Base-by-base conservation (phyloP, 495 filamentous ascomycete genomes). In the Xylaria acuta region DNA sequence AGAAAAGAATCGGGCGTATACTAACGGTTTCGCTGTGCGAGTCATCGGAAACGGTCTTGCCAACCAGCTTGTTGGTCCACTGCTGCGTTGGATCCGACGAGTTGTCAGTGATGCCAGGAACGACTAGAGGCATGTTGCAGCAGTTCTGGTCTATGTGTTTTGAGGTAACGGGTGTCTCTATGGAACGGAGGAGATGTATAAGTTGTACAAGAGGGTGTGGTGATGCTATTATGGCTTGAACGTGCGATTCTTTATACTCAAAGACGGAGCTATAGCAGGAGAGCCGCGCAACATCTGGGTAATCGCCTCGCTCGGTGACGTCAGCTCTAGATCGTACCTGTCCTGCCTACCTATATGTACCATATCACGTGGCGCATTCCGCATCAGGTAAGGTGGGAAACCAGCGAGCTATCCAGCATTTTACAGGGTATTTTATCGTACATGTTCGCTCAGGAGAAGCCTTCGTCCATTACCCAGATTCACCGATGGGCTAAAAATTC, bases 71-170 rank as follows among this genome's bases (percentile, higher is more conserved):
- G 80, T 85, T 88, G 53, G 81, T 81, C 93, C 93, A 95, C 72
- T 91, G 88, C 49, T 87, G 82, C 72, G 89, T 89, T 78, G 83
- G 80, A 76, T 87, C 84, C 40, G 49, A 64, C 14, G 82, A 78
- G 80, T 84, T 86, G 77, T 85, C 87, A 73, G 76, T 79, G 83
- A 94, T 83, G 77, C 89, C 92, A 18, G 92, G 92, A 22, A 94
- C 88, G 77, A 95, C 90, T 82, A 95, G 92, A 85, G 93, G 93
- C 93, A 95, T 95, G 51, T 76, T 91, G 70, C 43, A 54, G 18
- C 22, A 25, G 27, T 38, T 51, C 1, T 53, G 18, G 34, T 32
- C 27, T 12, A 22, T 47, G 16, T 2, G 22, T n/a, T 54, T 12
- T 34, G 27, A 56, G 51, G 27, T 45, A 38, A 25, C 34, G 20